Evolutionary conservation across 1,284 basidiomycete species (phyloP).

Genomic region (Tremellales sp.): DNA sequence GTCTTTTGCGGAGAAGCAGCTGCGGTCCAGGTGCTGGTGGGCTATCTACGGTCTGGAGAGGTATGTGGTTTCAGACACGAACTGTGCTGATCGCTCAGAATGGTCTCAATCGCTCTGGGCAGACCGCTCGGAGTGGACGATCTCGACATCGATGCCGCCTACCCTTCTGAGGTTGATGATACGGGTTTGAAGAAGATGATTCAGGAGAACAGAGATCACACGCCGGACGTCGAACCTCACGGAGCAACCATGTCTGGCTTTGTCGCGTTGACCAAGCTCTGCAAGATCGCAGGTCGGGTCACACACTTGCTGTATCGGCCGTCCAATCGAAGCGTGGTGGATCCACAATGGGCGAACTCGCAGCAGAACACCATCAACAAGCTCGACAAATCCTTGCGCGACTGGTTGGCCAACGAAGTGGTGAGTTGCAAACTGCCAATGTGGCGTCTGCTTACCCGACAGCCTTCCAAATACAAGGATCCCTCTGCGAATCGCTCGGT

Average conservation of each 20-base stretch:
- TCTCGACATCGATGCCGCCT: conserved; percentile 53
- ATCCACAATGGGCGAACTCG: conserved; percentile 66
- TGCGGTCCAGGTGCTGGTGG: conserved; percentile 84
- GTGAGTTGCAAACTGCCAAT: conserved; percentile 18
- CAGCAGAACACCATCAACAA: conserved; percentile 69
- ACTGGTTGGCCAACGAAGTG: conserved; percentile 68
- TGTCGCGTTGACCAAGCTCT: conserved; percentile 67
- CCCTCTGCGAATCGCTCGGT: conserved; percentile 32
- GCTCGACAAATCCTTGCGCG: conserved; percentile 67
- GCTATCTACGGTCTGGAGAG: conserved; percentile 75
- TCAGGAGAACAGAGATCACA: not conserved
- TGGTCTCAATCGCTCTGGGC: conserved; percentile 80
- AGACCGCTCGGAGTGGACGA: conserved; percentile 53
- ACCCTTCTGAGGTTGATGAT: conserved; percentile 75
- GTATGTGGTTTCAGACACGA: conserved; percentile 7
- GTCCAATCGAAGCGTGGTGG: conserved; percentile 42
- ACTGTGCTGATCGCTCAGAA: conserved; percentile 50
- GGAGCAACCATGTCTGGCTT: conserved; percentile 64
- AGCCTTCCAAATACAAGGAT: conserved; percentile 63
- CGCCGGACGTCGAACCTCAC: conserved; percentile 43
- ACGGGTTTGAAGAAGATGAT: conserved; percentile 56
- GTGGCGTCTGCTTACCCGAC: conserved; percentile 16
- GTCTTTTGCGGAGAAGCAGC: conserved; percentile 74
- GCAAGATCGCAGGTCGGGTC: conserved; percentile 73
- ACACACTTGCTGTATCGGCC: conserved; percentile 51